phyloP scores from a whole-genome alignment of 306 rosid genomes.

The Crotalaria pallida region DNA sequence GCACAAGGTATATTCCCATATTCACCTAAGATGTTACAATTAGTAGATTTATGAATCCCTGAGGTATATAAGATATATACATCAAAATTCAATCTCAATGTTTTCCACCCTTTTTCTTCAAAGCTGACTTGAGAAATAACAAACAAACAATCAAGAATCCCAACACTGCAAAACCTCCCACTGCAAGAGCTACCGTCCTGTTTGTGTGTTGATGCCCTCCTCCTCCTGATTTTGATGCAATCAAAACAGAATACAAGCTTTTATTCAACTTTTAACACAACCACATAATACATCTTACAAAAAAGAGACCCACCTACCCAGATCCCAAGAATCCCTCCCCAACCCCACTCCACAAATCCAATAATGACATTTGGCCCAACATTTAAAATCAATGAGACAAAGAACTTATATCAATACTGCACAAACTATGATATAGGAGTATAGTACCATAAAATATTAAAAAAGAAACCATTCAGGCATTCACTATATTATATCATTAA shows the following conservation, averaged over 20 bases:
- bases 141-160: conserved; percentile 70
- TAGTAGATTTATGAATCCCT: conserved; percentile 12
- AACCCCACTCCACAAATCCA: conserved; percentile 20
- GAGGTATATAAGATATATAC: conserved; percentile 11
- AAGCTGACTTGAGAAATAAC: conserved; percentile 42
- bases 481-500: no score
- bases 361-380: conserved; percentile 15
- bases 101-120: conserved; percentile 59
- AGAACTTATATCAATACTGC: not conserved
- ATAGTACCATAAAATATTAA: not conserved
- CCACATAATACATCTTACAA: not conserved
- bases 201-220: conserved; percentile 35
- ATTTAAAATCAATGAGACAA: conserved; percentile 6
- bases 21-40: conserved; percentile 25
- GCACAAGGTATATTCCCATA: conserved; percentile 20
- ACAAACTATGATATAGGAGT: not conserved
- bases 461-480: no score
- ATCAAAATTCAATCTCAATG: conserved; percentile 25
- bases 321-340: conserved; percentile 16
- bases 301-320: not conserved
- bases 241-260: not conserved
- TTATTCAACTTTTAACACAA: not conserved
- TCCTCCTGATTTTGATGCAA: conserved; percentile 29
- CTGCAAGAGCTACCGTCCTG: conserved; percentile 75
- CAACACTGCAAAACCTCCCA: conserved; percentile 82